phyloP scores from a whole-genome alignment of 2,329 filamentous ascomycete genomes.

The Fusarium pseudocircinatum region DNA sequence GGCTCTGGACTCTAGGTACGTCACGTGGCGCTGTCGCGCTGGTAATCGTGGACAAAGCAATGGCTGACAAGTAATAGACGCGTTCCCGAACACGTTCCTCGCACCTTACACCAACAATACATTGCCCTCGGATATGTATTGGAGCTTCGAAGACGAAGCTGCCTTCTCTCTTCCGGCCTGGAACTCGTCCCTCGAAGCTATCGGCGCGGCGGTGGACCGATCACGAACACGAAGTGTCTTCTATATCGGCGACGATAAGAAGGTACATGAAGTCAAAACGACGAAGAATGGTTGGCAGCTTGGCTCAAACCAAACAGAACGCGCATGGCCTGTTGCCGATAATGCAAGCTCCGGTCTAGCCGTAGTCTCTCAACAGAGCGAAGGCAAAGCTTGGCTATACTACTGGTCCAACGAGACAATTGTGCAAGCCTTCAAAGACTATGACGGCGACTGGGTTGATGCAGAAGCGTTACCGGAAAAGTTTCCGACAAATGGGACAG shows the following conservation, averaged over 20 bases:
- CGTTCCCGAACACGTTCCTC: background rate
- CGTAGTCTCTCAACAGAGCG: background rate
- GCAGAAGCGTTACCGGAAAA: background rate
- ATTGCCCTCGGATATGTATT: background rate
- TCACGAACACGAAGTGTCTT: background rate
- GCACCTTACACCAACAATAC: constrained; percentile 1
- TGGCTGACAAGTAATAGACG: background rate
- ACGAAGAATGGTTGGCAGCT: background rate
- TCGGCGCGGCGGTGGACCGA: background rate
- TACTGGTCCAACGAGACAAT: constrained; percentile 12
- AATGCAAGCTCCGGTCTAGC: background rate
- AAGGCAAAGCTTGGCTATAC: constrained; percentile 1
- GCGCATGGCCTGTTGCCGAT: background rate
- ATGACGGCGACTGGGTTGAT: background rate
- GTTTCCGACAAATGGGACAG: background rate
- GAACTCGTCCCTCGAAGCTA: background rate
- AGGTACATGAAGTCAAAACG: background rate
- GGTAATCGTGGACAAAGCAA: fast-evolving
- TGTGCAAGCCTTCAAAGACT: background rate
- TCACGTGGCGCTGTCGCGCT: too few species aligned
- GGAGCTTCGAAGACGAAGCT: background rate
- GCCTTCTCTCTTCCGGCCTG: background rate
- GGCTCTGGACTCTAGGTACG: background rate
- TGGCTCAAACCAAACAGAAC: background rate
- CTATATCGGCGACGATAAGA: background rate